Conservation (phyloP, 345 rosid species). For the Corchorus capsularis region DNA sequence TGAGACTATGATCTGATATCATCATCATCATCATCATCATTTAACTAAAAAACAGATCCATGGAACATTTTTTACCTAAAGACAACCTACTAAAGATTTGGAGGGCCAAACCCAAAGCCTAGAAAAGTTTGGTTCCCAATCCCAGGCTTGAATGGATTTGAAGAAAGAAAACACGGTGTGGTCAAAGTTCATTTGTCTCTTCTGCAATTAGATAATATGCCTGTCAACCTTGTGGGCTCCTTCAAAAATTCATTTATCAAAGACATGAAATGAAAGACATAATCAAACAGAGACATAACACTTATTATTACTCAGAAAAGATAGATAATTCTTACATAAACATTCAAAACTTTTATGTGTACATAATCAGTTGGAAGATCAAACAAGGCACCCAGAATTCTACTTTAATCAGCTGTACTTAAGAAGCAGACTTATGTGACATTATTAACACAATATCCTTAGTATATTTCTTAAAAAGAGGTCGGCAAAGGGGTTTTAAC, state of each 20-base stretch:
- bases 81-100: neutral
- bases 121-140: neutral
- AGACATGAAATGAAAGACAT: no score
- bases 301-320: neutral
- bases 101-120: neutral
- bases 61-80: neutral
- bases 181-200: constrained; percentile 6
- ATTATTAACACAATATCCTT: neutral
- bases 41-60: neutral
- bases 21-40: no score
- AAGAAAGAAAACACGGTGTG: neutral
- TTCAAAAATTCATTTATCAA: neutral
- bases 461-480: no score
- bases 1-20: no score
- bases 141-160: neutral
- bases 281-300: neutral
- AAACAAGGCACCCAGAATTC: constrained; percentile 6
- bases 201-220: neutral
- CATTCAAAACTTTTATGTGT: constrained; percentile 1
- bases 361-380: constrained; percentile 8
- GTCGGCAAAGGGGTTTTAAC: neutral
- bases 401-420: neutral
- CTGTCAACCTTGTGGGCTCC: neutral
- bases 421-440: neutral
- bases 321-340: neutral